Evolutionary conservation across 73 alveolate genomes (phyloP), one percentile per base, ranked within the genome.

Genomic region (Symbiodinium natans): DNA sequence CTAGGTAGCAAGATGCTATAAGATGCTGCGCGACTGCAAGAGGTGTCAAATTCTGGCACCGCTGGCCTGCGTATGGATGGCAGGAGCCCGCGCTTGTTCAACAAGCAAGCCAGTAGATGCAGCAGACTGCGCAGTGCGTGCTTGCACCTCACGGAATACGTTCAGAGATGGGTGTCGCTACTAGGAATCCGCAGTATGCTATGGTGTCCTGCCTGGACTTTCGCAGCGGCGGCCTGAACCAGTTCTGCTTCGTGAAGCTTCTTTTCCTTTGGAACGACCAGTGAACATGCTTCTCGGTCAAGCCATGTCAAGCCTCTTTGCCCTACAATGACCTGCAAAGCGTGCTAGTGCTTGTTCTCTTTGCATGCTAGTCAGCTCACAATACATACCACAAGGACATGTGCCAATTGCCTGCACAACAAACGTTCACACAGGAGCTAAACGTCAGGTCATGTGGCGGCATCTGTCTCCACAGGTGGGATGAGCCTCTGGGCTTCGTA

Each of bases 391-490:
- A n/a, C n/a, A n/a, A n/a, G n/a, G n/a, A n/a, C n/a, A n/a, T n/a
- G n/a, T n/a, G n/a, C n/a, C n/a, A n/a, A n/a, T n/a, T n/a, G n/a
- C n/a, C n/a, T n/a, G 31, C 31, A 0, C 10, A 56, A 56, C 75
- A 56, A 74, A 3, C 38, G 39, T n/a, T 23, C 27, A 36, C 29
- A 10, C 39, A 5, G 13, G 39, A 29, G 33, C 82, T 29, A 23
- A 68, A 29, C 41, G 2, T 33, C 33, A 5, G 29, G 84, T 43
- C 40, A 74, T 9, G 84, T 0, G 43, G 25, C 84, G 6, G 84
- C 40, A 31, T 74, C 84, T 13, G 93, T 85, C 48, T 31, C 82
- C 54, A 85, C 34, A 29, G 93, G 93, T 31, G 93, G 93, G 41
- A 85, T 39, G 36, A 85, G 46, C 38, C 11, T 85, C 36, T 17